Percentiles rank a stretch among this genome's conserved stretches.
phyloP scores from a whole-genome alignment of 2,329 filamentous ascomycete species.

The Pseudonectria buxi region DNA sequence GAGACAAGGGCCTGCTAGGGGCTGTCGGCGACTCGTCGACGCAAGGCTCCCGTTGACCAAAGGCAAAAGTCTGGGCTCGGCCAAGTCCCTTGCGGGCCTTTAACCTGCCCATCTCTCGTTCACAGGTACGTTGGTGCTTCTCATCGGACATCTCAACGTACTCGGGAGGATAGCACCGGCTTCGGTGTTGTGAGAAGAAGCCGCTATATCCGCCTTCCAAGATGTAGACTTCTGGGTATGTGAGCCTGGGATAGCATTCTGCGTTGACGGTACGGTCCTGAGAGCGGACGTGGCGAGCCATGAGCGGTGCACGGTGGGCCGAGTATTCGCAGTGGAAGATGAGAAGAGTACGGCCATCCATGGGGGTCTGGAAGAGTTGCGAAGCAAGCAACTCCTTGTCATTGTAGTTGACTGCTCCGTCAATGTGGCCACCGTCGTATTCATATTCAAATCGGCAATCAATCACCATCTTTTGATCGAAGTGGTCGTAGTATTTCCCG shows the following conservation, averaged over 20 bases:
- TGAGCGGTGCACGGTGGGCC: constrained; percentile 88
- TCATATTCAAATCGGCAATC: constrained; percentile 99
- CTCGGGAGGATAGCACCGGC: constrained; percentile 84
- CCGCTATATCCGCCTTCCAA: constrained; percentile 92
- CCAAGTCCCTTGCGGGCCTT: constrained; percentile 81
- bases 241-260: constrained; percentile 78
- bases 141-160: constrained; percentile 96
- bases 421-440: constrained; percentile 92
- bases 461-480: constrained; percentile 77
- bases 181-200: constrained; percentile 75
- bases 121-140: constrained; percentile 86
- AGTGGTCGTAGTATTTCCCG: constrained; percentile 69
- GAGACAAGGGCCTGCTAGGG: constrained; percentile 35
- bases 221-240: constrained; percentile 97
- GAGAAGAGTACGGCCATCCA: constrained; percentile 67
- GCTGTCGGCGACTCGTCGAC: constrained; percentile 55
- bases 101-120: constrained; percentile 88
- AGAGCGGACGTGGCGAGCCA: constrained; percentile 88
- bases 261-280: constrained; percentile 81
- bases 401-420: constrained; percentile 91
- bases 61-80: constrained; percentile 90
- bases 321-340: constrained; percentile 99
- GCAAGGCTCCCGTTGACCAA: constrained; percentile 63
- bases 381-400: constrained; percentile 82
- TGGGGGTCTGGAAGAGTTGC: constrained; percentile 66